phyloP scores from a whole-genome alignment of 1,284 basidiomycete genomes.

The Athelia psychrophila region DNA sequence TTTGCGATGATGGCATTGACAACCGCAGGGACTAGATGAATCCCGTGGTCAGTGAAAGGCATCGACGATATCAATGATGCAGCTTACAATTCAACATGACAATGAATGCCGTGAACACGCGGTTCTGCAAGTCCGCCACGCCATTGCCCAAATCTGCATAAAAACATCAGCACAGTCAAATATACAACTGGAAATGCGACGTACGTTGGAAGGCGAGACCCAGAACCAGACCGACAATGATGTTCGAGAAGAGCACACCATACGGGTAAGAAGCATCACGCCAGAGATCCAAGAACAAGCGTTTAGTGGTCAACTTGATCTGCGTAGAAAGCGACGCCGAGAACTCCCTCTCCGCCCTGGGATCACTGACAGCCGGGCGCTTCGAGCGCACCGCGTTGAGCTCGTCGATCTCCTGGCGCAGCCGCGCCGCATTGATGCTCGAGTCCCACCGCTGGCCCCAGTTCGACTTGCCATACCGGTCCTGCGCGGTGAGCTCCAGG shows the following conservation, averaged over 20 bases:
- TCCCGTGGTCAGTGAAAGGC: neutral
- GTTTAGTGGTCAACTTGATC: constrained; percentile 3
- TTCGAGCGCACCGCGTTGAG: constrained; percentile 26
- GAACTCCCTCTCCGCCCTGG: constrained; percentile 31
- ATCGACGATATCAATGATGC: neutral
- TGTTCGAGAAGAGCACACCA: neutral
- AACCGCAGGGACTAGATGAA: neutral
- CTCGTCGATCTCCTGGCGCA: constrained; percentile 44
- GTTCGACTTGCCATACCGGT: constrained; percentile 11
- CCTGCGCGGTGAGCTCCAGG: constrained; percentile 46
- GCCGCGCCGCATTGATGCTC: constrained; percentile 31
- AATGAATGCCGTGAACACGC: neutral
- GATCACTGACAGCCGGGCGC: neutral
- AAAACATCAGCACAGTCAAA: neutral
- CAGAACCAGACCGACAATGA: neutral
- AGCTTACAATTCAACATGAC: neutral
- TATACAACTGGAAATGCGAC: neutral
- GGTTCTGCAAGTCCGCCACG: neutral
- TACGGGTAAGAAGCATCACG: neutral
- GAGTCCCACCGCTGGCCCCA: constrained; percentile 15
- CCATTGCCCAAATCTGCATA: neutral
- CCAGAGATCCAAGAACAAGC: neutral
- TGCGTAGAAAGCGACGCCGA: constrained; percentile 49
- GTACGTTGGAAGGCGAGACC: neutral
- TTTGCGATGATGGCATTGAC: neutral